Conservation (phyloP, 768 basidiomycete species). For the Boletus vinaceobasis region DNA sequence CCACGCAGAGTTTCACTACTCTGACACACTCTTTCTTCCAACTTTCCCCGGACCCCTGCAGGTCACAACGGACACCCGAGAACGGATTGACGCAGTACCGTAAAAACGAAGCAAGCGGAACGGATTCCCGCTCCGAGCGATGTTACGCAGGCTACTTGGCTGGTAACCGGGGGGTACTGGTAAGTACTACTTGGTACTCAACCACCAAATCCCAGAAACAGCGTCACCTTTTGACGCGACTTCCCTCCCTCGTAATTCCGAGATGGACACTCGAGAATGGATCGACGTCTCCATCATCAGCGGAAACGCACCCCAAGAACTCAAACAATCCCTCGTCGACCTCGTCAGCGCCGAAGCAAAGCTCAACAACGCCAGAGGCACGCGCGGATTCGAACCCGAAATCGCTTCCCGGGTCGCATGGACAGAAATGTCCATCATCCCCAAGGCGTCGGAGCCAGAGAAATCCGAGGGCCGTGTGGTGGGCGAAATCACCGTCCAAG, state of each 20-base stretch:
- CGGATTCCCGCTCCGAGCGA: too few species aligned
- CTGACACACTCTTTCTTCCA: too few species aligned
- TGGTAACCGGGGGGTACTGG: too few species aligned
- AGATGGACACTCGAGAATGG: slow-evolving; percentile 12
- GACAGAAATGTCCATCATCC: slow-evolving; percentile 41
- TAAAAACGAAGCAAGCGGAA: too few species aligned
- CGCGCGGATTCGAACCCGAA: slow-evolving; percentile 21
- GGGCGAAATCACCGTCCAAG: slow-evolving; percentile 39
- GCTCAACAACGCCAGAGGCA: slow-evolving; percentile 4
- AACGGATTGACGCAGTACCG: too few species aligned
- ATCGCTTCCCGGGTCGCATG: slow-evolving; percentile 28
- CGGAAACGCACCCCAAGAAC: slow-evolving; percentile 27
- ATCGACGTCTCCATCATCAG: slow-evolving; percentile 20
- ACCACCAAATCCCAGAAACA: too few species aligned
- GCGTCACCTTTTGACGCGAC: background rate
- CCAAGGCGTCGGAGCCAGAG: slow-evolving; percentile 44
- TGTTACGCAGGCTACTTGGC: too few species aligned
- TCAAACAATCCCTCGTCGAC: slow-evolving; percentile 28
- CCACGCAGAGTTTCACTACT: too few species aligned
- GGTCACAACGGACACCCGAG: too few species aligned
- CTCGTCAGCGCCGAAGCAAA: slow-evolving; percentile 12
- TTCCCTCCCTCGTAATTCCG: too few species aligned
- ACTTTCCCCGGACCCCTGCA: too few species aligned
- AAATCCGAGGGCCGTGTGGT: slow-evolving; percentile 43
- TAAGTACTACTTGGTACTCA: too few species aligned